Evolutionary conservation across 139 green algal species (phyloP), one percentile per base, ranked within the genome.

Genomic region (Spirogloea muscicola): DNA sequence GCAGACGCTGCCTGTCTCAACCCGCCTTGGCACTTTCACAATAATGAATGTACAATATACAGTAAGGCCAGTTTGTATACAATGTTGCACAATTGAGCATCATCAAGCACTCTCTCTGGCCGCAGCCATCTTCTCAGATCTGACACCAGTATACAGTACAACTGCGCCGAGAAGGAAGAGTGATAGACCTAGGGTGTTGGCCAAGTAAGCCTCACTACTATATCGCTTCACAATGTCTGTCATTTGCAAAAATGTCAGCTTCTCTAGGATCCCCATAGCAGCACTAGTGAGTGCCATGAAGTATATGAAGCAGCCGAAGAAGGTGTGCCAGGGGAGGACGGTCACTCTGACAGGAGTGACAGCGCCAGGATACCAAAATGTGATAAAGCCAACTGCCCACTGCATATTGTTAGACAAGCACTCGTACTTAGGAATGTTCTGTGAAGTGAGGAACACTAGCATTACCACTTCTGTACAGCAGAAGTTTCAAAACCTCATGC

Each of bases 251-350:
- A 82, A 82, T 39, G 75, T 72, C 21, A 82, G 25, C 34, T 82
- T 82, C 43, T 82, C 75, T 5, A 79, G 51, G 13, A 79, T 59
- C 2, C 75, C 75, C 36, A 62, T 39, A 2, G 38, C 37, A 13
- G 75, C 75, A 1, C 67, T 80, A 3, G 68, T 46, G 2, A 82
- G 67, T 6, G 67, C 67, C 27, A 82, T 43, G 33, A 71, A 49
- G 33, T 74, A 82, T n/a, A 82, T 3, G n/a, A 77, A 79, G 38
- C 70, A 16, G 7, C 75, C 75, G 5, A 64, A 31, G 46, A 73
- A 82, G 16, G 58, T 65, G 67, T 82, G 75, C 68, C 68, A 82
- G 1, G 75, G 75, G 21, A 82, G 55, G 10, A 67, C 21, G 3
- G 27, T 1, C 29, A 44, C 18, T 1, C 75, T 36, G 10, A 37